Conservation (phyloP, 1,284 basidiomycete genomes). For the Fomes fomentarius region DNA sequence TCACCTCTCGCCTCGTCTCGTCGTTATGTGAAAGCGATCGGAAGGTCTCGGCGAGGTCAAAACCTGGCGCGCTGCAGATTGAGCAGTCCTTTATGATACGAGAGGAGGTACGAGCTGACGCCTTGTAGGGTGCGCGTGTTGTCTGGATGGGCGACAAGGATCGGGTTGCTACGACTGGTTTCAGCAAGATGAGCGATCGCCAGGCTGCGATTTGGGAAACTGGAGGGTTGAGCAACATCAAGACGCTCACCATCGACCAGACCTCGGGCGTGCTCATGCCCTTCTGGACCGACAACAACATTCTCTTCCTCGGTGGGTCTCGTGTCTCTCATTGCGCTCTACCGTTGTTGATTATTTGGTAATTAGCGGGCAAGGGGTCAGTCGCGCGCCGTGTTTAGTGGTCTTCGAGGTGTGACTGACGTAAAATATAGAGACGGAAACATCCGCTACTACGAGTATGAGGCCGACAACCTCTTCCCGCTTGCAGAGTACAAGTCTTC, state of each 20-base stretch:
- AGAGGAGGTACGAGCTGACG: background rate
- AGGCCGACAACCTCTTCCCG: constrained; percentile 81
- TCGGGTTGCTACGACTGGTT: constrained; percentile 91
- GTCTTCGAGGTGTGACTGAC: constrained; percentile 13
- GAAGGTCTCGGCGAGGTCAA: no score
- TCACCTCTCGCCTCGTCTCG: no score
- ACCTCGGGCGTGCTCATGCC: constrained; percentile 95
- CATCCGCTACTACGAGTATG: constrained; percentile 95
- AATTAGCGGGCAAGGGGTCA: constrained; percentile 75
- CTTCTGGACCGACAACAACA: constrained; percentile 94
- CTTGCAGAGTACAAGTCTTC: constrained; percentile 89
- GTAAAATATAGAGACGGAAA: constrained; percentile 77
- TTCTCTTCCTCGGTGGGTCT: constrained; percentile 84
- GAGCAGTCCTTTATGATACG: no score
- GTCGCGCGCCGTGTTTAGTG: constrained; percentile 18
- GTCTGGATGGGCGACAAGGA: constrained; percentile 92
- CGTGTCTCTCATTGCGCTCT: background rate
- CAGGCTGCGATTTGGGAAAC: constrained; percentile 91
- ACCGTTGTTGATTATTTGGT: background rate
- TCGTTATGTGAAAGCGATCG: no score
- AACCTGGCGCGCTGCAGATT: no score
- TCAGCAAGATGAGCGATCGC: constrained; percentile 93
- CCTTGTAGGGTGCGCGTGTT: constrained; percentile 70
- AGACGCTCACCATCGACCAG: constrained; percentile 83
- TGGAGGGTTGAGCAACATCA: constrained; percentile 69